Base-by-base conservation (phyloP, 2,329 filamentous ascomycete species). In the Diaporthe eres region DNA sequence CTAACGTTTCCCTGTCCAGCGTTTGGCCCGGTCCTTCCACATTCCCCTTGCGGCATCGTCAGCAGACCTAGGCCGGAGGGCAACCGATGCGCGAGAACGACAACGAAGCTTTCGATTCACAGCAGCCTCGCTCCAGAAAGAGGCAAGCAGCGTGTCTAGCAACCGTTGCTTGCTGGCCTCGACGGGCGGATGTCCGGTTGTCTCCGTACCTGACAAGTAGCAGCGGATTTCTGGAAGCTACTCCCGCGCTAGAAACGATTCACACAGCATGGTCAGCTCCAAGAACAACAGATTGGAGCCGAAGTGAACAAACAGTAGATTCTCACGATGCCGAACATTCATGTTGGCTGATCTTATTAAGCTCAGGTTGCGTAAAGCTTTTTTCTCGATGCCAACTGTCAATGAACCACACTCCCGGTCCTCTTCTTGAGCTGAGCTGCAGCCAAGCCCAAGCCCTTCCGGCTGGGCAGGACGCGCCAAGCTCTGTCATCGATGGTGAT, bases 11-110 rank as follows among this genome's bases (percentile, higher is more conserved):
- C 31, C 65, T 25, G 17, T 34, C 47, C 47, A 53, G 65, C 22
- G 65, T 68, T 68, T 68, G 65, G 65, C 65, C 47, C 28, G 31
- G 65, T 68, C 65, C 65, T 68, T 53, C 47, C 22, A 42, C 31
- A 68, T 68, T 42, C 65, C 65, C 47, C 47, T 68, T 68, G 47
- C 47, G 63, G 47, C 31, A 68, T 53, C 44, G 63, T 51, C 63
- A 53, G 19, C 44, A 68, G 44, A 25, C 10, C 8, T 68, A 15
- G n/a, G 31, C 49, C 22, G 47, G 49, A 39, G 6, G 47, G 47
- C 19, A 53, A 39, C 13, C 65, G 65, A 53, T 53, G 63, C 63
- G 63, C 44, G 47, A 53, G 19, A 68, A 13, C 47, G 25, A 25
- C 65, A 19, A 68, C 47, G 47, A 53, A 25, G 22, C 12, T 28